phyloP scores from a whole-genome alignment of 2,329 filamentous ascomycete genomes.

The Nigrospora osmanthi region DNA sequence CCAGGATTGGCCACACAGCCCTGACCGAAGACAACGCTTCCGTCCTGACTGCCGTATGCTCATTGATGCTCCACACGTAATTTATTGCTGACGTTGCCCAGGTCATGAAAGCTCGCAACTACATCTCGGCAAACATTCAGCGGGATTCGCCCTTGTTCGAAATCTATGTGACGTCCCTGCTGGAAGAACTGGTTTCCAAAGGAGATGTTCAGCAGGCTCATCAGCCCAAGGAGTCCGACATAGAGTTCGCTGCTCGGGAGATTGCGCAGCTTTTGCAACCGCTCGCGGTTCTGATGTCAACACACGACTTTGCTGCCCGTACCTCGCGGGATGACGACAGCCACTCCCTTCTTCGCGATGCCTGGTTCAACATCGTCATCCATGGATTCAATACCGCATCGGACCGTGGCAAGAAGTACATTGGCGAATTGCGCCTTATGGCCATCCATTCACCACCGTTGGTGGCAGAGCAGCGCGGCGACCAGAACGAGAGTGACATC shows the following conservation, averaged over 20 bases:
- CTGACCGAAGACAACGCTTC: constrained; percentile 59
- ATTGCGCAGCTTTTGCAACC: constrained; percentile 84
- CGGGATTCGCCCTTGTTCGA: constrained; percentile 69
- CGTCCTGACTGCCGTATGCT: constrained; percentile 63
- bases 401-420: constrained; percentile 62
- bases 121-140: constrained; percentile 64
- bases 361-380: constrained; percentile 96
- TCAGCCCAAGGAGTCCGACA: constrained; percentile 66
- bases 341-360: constrained; percentile 71
- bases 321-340: constrained; percentile 55
- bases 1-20: constrained; percentile 65
- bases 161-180: constrained; percentile 74
- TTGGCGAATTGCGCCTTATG: constrained; percentile 72
- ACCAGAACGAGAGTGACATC: constrained; percentile 90
- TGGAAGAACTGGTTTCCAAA: constrained; percentile 83
- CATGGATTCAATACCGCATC: constrained; percentile 81
- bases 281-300: constrained; percentile 75
- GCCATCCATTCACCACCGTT: constrained; percentile 82
- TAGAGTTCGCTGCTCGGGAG: constrained; percentile 75
- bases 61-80: not conserved
- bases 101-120: constrained; percentile 71
- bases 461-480: constrained; percentile 79
- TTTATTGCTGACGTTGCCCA: constrained; percentile 10
- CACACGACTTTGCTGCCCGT: constrained; percentile 44
- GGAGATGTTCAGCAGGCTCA: constrained; percentile 75